These are phyloP conservation scores for Flaveria robusta DNA, from an alignment of 129 eudicot species.

Conservation along the genomic window DNA sequence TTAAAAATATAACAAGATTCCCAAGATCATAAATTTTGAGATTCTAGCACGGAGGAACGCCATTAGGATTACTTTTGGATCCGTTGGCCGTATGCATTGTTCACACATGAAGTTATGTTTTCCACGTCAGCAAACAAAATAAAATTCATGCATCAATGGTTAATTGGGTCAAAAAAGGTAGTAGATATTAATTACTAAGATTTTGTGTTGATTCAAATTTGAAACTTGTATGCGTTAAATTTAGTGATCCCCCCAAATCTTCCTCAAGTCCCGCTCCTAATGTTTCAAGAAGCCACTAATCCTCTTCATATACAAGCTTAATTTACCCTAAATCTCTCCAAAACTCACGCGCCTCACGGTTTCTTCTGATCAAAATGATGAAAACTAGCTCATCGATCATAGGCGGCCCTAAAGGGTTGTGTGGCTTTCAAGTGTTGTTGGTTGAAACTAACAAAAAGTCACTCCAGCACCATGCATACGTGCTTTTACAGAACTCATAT, in stretches of 20 bases:
- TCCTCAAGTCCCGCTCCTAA: constrained; percentile 1
- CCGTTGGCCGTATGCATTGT: no score
- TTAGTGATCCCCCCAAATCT: constrained; percentile 9
- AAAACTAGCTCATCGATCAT: background rate
- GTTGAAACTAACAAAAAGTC: constrained; percentile 1
- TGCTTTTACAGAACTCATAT: background rate
- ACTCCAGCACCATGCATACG: constrained; percentile 4
- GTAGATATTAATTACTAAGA: constrained; percentile 9
- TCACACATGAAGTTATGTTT: no score
- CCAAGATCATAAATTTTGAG: no score
- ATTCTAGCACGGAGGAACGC: no score
- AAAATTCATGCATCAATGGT: background rate
- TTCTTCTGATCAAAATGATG: no score
- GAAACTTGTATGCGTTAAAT: constrained; percentile 4
- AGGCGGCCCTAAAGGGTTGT: background rate
- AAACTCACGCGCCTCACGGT: background rate
- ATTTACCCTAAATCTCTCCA: background rate
- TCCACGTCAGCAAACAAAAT: background rate
- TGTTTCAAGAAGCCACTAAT: background rate
- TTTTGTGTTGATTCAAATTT: constrained; percentile 15
- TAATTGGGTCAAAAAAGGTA: background rate
- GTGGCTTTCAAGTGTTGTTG: constrained; percentile 25
- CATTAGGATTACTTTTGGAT: no score
- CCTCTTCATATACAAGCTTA: background rate
- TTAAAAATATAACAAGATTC: no score